These are phyloP conservation scores for Beauveria scarabaeidicola DNA, from an alignment of 2,329 filamentous ascomycete species.

Conservation along the genomic window DNA sequence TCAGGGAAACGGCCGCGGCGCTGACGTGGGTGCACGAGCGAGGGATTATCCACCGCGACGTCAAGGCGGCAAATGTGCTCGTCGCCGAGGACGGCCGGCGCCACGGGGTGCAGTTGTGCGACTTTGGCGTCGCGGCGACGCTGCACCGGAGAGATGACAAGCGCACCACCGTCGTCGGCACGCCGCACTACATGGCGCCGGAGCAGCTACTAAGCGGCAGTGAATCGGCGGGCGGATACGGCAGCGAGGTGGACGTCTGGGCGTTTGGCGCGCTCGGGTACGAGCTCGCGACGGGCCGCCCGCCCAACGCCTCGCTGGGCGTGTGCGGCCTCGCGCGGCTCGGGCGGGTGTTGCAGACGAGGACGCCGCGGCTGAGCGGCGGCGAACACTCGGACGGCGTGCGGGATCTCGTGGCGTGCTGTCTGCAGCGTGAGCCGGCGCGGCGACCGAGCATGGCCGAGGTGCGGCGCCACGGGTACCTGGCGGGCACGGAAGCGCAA, in stretches of 20 bases:
- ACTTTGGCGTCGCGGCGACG: constrained; percentile 59
- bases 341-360: constrained; percentile 34
- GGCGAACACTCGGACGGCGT: constrained; percentile 43
- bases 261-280: constrained; percentile 59
- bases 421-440: constrained; percentile 48
- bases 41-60: constrained; percentile 44
- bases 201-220: constrained; percentile 39
- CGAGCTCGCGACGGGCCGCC: constrained; percentile 57
- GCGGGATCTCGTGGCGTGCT: constrained; percentile 51
- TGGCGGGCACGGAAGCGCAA: constrained; percentile 40
- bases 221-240: constrained; percentile 35
- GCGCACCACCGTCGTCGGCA: constrained; percentile 58
- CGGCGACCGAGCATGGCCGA: constrained; percentile 49
- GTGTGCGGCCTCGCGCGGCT: constrained; percentile 32
- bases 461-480: constrained; percentile 56
- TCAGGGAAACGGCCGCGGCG: constrained; percentile 40
- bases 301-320: constrained; percentile 43
- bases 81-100: constrained; percentile 49
- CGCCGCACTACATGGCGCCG: constrained; percentile 61
- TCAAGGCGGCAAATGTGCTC: constrained; percentile 55
- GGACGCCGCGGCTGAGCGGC: constrained; percentile 48
- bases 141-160: constrained; percentile 52
- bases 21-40: constrained; percentile 42
- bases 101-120: constrained; percentile 50
- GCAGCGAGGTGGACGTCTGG: constrained; percentile 57